A percentile compares a stretch with the other conserved stretches of the same genome.
phyloP scores from a whole-genome alignment of 768 basidiomycete genomes.

The Xerocomellus chrysenteron region DNA sequence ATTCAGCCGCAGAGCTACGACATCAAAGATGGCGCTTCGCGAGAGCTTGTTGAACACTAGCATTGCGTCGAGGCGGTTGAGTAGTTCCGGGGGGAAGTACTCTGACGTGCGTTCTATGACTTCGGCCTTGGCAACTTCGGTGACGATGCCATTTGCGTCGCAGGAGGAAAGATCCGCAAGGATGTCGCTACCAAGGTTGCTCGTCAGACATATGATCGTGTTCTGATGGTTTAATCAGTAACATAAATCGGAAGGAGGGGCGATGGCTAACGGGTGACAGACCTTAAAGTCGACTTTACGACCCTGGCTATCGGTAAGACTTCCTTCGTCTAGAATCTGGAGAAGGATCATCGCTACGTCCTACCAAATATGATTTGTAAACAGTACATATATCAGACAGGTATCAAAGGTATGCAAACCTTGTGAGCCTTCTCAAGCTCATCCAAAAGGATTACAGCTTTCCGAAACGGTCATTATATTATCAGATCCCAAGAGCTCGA shows the following conservation, averaged over 20 bases:
- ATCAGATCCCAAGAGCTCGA: background rate
- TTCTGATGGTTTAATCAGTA: slow-evolving; percentile 46
- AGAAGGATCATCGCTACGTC: slow-evolving; percentile 89
- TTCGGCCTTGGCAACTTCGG: slow-evolving; percentile 54
- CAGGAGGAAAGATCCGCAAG: slow-evolving; percentile 68
- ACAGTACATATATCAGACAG: background rate
- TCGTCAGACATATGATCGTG: slow-evolving; percentile 88
- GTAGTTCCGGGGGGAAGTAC: slow-evolving; percentile 87
- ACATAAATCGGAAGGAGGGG: background rate
- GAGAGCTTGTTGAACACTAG: slow-evolving; percentile 91
- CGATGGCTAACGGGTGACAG: background rate
- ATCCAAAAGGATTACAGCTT: slow-evolving; percentile 64
- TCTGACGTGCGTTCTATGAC: slow-evolving; percentile 75
- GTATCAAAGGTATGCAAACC: slow-evolving; percentile 30
- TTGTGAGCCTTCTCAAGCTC: slow-evolving; percentile 84
- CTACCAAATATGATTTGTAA: slow-evolving; percentile 27
- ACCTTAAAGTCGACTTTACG: slow-evolving; percentile 91
- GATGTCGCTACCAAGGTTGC: slow-evolving; percentile 82
- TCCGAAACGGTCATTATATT: background rate
- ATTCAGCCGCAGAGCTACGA: slow-evolving; percentile 71
- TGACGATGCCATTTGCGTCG: slow-evolving; percentile 62
- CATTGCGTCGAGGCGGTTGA: slow-evolving; percentile 86
- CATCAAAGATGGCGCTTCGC: slow-evolving; percentile 65
- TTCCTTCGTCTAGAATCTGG: slow-evolving; percentile 90
- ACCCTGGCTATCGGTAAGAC: slow-evolving; percentile 87